Evolutionary conservation across 371 early-diverging fungal species (phyloP).

Genomic region (Mucor velutinosus): DNA sequence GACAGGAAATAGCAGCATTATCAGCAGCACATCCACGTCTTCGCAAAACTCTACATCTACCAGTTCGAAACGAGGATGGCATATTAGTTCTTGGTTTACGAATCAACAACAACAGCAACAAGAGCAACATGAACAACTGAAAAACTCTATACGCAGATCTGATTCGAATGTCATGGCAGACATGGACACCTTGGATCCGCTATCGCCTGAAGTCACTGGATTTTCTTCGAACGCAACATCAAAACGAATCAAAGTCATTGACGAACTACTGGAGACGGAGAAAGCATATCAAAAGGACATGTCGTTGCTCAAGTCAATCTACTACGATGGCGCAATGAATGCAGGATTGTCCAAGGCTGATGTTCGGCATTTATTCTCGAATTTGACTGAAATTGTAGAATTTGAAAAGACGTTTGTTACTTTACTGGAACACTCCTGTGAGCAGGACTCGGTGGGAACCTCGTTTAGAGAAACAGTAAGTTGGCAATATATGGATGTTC

Average conservation of each 20-base stretch:
- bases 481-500: not conserved
- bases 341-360: constrained; percentile 53
- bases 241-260: constrained; percentile 54
- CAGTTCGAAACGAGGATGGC: constrained; percentile 24
- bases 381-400: constrained; percentile 62
- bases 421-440: constrained; percentile 37
- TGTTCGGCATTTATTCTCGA: constrained; percentile 66
- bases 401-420: constrained; percentile 48
- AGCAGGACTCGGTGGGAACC: constrained; percentile 52
- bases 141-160: constrained; percentile 18
- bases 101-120: constrained; percentile 17
- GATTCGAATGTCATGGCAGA: not conserved
- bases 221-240: not conserved
- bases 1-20: constrained; percentile 28
- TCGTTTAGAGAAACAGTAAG: constrained; percentile 64
- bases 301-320: constrained; percentile 65
- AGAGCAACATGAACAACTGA: constrained; percentile 14
- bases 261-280: constrained; percentile 78
- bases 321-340: constrained; percentile 59
- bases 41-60: constrained; percentile 23
- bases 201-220: not conserved
- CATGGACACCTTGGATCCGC: not conserved
- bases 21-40: constrained; percentile 25
- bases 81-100: constrained; percentile 26
- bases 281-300: constrained; percentile 69